Evolutionary conservation across 129 eudicot genomes (phyloP), one percentile per base, ranked within the genome.

Genomic region (Sambucus nigra): DNA sequence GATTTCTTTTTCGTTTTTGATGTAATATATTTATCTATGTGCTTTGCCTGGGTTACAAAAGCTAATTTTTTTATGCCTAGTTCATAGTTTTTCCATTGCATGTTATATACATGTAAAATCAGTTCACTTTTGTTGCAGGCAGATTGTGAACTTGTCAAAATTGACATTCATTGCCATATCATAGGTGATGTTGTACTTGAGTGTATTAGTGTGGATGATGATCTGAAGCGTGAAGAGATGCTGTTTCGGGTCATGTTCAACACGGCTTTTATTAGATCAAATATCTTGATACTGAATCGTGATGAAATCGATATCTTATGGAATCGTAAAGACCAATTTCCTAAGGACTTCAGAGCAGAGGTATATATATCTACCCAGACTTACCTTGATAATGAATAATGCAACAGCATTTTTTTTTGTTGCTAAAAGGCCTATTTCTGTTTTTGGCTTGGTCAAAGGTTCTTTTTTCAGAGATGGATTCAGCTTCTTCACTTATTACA

Each of bases 181-280:
- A 82, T 75, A 80, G 97, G 97, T 60, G 97, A 84, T 63, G 88
- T 88, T 48, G 83, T 88, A 70, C 74, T 88, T 3, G 97, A 84
- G 57, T 88, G 97, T 60, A 73, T 88, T 25, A 84, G 67, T 66
- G 60, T 80, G 53, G 69, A 76, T 54, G 70, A 69, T 65, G 81
- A 77, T 38, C 61, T 76, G 55, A 79, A 77, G 64, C 76, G 65
- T 55, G 87, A 83, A 66, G 63, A 57, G 38, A 70, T 83, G 77
- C 68, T 88, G 72, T 88, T 74, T 41, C 78, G 96, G 50, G 82
- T 76, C 54, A 88, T 83, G 96, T 88, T 88, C 76, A 83, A 79
- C 68, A 88, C 96, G 52, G 78, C 96, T 10, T 84, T 88, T 48
- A 84, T 88, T 25, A 70, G 87, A 59, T 88, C 97, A 63, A 83